Base-by-base conservation (phyloP, 2,329 filamentous ascomycete species). In the Eurotiales sp. region DNA sequence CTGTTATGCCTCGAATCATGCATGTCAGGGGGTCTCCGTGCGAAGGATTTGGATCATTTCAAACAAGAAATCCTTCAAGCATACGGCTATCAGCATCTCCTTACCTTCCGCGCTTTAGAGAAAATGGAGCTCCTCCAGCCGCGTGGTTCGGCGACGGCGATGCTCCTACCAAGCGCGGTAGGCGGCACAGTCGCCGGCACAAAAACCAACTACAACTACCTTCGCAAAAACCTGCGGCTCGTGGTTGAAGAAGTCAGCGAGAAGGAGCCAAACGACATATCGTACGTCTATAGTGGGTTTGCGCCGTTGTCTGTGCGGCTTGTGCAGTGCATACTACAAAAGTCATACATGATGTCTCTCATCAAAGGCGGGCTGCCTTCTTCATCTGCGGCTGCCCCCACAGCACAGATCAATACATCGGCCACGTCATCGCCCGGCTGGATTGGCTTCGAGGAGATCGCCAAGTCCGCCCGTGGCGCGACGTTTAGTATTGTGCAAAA, bases 261-360 rank as follows among this genome's bases (percentile, higher is more conserved):
- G 69, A 85, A 93, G 53, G 87, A 95, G 42, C 93, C 93, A 2
- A 88, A 93, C 62, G 93, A 99, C 61, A 86, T 97, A 55, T 87
- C 91, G n/a, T 99, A 99, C 63, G 91, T 96, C 10, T 99, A 97
- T 72, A 95, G 89, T 57, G 95, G 93, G 47, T 99, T 97, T 65
- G 93, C 95, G 4, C 95, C 93, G 0, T 79, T 99, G 11, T 95
- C 89, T 40, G 82, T 97, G 49, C 85, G 93, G 14, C 81, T 99
- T 4, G 86, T 99, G 5, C 95, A 99, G 69, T 93, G 89, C 65
- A 82, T 97, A 45, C 73, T 99, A 43, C 91, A 97, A 68, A 99
- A 99, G 69, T 83, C 89, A 51, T 88, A 91, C 59, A 75, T 99
- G 25, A 75, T 85, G 51, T 83, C 81, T 4, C 79, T 91, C 10